phyloP scores from a whole-genome alignment of 805 yeast genomes.

The Candida germanica region DNA sequence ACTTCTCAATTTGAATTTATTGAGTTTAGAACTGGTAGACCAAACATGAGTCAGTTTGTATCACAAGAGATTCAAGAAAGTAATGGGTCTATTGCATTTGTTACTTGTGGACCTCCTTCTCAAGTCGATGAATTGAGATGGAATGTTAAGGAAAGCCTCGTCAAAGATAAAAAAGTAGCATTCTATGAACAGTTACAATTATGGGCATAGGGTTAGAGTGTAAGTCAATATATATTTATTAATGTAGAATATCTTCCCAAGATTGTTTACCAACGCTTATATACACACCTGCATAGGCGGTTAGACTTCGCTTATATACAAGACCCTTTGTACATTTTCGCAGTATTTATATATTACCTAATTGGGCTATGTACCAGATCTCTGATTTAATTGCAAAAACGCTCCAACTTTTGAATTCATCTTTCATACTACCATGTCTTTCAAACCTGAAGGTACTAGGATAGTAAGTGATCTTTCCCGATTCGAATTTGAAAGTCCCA shows the following conservation, averaged over 20 bases:
- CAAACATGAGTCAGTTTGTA: constrained; percentile 41
- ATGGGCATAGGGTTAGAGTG: constrained; percentile 59
- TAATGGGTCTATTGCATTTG: constrained; percentile 46
- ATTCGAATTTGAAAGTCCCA: constrained; percentile 25
- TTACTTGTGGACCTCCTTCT: constrained; percentile 61
- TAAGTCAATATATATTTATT: too few relatives aligned
- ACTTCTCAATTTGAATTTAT: constrained; percentile 25
- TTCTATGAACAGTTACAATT: constrained; percentile 72
- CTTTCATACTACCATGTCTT: constrained; percentile 11
- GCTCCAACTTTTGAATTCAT: background rate
- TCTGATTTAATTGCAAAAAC: too few relatives aligned
- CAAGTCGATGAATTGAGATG: constrained; percentile 57
- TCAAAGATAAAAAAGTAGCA: constrained; percentile 51
- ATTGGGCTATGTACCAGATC: constrained; percentile 4
- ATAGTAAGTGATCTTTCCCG: constrained; percentile 32
- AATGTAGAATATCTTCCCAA: too few relatives aligned
- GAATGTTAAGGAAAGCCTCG: constrained; percentile 42
- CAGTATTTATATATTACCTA: constrained; percentile 7
- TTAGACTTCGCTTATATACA: too few relatives aligned
- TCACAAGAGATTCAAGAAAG: constrained; percentile 33
- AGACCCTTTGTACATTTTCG: too few relatives aligned
- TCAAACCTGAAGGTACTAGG: constrained; percentile 19
- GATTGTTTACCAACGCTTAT: too few relatives aligned
- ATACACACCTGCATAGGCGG: too few relatives aligned
- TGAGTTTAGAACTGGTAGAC: constrained; percentile 46